Evolutionary conservation across 345 rosid genomes (phyloP), one percentile per base, ranked within the genome.

Genomic region (Salix brachista): DNA sequence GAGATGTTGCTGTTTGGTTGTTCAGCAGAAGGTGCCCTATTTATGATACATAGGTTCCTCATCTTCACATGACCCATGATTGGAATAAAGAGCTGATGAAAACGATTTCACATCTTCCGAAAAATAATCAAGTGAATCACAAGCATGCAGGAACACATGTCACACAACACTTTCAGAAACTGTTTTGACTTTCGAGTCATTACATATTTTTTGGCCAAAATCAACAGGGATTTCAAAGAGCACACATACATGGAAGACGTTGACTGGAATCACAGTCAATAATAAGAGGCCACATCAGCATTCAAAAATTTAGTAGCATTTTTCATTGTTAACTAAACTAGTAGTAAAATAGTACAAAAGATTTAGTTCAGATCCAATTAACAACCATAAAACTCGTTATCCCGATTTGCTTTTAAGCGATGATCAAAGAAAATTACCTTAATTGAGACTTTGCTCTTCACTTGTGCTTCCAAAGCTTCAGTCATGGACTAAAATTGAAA

Each of bases 391-490:
- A 50, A 50, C 56, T 50, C 54, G 56, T 50, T 50, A 50, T 50
- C 56, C 56, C 56, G 6, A 17, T 50, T 48, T 2, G 56, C 56
- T 28, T 48, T 50, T 17, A 50, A 50, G 5, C 56, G 21, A 17
- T 5, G 56, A 50, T 50, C 56, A 50, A 50, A 23, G 6, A 25
- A 37, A 18, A 69, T 25, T 81, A 93, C 99, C 99, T 87, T 91
- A 70, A 96, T 87, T 2, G 91, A 13, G 66, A 96, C 96, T 88
- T 96, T 95, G 89, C 90, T 93, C 89, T 93, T 95, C 89, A 93
- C 96, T 81, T 92, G 94, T 54, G 86, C 79, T 80, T 93, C 99
- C 85, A 95, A 81, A 37, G 97, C 97, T 81, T 93, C 99, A 75
- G 98, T 93, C 98, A 96, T 93, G 71, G 99, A 96, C 99, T 96